Percentiles rank a stretch among this genome's conserved stretches.
These are phyloP conservation scores for Trametes villosa DNA, from an alignment of 768 basidiomycete genomes.

Conservation along the genomic window DNA sequence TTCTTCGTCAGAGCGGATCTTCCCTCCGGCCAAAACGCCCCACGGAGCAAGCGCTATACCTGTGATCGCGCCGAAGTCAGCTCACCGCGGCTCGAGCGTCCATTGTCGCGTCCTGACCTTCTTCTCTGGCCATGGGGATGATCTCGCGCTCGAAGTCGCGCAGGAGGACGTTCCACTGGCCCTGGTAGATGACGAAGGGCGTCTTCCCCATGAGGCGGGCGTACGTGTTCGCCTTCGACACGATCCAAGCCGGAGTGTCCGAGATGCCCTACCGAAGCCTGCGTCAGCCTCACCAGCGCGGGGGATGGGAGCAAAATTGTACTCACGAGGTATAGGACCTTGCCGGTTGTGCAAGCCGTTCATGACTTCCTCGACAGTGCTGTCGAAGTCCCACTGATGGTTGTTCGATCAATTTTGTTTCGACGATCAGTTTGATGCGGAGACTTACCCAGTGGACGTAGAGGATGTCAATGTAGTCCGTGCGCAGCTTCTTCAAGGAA, in stretches of 20 bases:
- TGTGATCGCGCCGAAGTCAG: neutral
- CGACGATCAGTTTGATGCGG: constrained; percentile 43
- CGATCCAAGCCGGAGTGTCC: constrained; percentile 43
- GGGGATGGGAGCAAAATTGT: too few species aligned
- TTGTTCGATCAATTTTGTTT: constrained; percentile 45
- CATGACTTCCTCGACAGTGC: constrained; percentile 61
- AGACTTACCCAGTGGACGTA: constrained; percentile 43
- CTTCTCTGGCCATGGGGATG: constrained; percentile 40
- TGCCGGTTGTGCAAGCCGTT: constrained; percentile 53
- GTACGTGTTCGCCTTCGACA: constrained; percentile 44
- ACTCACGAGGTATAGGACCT: constrained; percentile 44
- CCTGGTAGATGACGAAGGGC: constrained; percentile 41
- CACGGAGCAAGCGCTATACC: constrained; percentile 33
- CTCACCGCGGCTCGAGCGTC: neutral
- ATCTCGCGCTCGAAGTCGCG: constrained; percentile 47
- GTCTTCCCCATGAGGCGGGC: constrained; percentile 44
- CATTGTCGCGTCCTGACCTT: constrained; percentile 26
- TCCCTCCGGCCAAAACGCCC: constrained; percentile 25
- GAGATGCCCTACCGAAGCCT: constrained; percentile 26
- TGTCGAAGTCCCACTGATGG: constrained; percentile 57
- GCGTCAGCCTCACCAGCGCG: neutral
- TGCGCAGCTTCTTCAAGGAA: constrained; percentile 47
- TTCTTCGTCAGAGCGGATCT: constrained; percentile 30
- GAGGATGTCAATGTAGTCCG: constrained; percentile 49
- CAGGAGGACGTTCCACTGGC: constrained; percentile 39